A percentile compares a stretch with the other conserved stretches of the same genome.
Conservation (phyloP, 148 eudicot species). For the Persicaria tinctoria region DNA sequence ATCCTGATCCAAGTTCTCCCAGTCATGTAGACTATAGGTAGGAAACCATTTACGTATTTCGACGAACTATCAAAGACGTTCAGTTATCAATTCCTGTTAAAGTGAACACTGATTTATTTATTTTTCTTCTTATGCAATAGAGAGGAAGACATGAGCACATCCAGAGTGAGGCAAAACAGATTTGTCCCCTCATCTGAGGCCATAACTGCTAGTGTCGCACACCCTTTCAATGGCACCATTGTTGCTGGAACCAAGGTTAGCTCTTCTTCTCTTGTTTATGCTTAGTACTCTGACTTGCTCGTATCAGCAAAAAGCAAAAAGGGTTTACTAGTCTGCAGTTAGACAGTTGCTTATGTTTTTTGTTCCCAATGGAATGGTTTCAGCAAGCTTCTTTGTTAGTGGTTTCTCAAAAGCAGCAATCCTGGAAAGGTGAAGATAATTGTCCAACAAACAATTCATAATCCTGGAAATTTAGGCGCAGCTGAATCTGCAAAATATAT, state of each 20-base stretch:
- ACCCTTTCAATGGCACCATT: conserved; percentile 59
- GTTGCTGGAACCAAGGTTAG: conserved; percentile 87
- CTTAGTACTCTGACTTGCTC: not conserved
- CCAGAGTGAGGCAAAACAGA: conserved; percentile 39
- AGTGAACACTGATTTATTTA: not conserved
- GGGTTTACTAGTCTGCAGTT: not conserved
- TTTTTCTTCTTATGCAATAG: conserved; percentile 21
- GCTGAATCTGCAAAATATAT: not conserved
- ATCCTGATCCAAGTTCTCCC: conserved; percentile 58
- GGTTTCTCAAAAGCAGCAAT: conserved; percentile 42
- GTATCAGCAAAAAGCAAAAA: not conserved
- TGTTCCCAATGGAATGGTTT: conserved; percentile 16
- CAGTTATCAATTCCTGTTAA: not conserved
- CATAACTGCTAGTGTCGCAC: conserved; percentile 66
- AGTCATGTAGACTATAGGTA: conserved; percentile 83
- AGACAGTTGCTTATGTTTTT: not conserved
- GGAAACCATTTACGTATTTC: conserved; percentile 12
- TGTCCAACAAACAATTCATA: conserved; percentile 1
- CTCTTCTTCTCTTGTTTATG: not conserved
- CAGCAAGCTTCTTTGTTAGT: conserved; percentile 62
- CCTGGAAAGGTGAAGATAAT: conserved; percentile 28
- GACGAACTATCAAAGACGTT: not conserved
- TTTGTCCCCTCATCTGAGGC: conserved; percentile 50
- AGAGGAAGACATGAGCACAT: conserved; percentile 29
- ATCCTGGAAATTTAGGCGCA: not conserved